Conservation (phyloP, 176 grass and related monocot genomes). For the Ensete glaucum region DNA sequence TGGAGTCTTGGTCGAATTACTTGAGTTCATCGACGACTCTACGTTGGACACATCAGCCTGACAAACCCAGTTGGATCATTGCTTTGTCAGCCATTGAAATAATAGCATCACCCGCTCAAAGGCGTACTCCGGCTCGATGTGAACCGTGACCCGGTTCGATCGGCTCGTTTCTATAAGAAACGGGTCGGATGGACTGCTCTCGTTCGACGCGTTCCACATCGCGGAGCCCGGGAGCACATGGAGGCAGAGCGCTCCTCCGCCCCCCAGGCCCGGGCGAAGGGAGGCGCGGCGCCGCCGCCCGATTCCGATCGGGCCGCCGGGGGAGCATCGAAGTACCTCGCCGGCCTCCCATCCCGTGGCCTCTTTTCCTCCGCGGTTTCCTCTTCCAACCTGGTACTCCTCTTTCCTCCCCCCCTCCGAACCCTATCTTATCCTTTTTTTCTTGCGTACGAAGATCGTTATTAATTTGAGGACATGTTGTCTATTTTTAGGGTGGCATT, state of each 20-base stretch:
- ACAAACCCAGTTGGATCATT: too few species aligned
- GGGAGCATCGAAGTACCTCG: slow-evolving; percentile 24
- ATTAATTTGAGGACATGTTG: neutral
- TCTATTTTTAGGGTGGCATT: slow-evolving; percentile 1
- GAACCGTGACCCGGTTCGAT: too few species aligned
- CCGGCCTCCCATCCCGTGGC: slow-evolving; percentile 28
- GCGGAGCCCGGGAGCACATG: neutral
- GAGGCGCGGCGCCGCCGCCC: neutral
- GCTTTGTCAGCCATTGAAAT: too few species aligned
- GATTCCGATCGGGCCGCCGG: neutral
- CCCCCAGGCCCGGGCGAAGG: neutral
- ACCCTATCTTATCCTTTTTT: neutral
- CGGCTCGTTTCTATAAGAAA: too few species aligned
- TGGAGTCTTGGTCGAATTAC: too few species aligned
- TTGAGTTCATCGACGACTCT: too few species aligned
- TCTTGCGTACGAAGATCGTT: neutral
- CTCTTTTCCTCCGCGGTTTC: slow-evolving; percentile 20
- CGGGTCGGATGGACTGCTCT: too few species aligned
- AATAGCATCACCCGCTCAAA: too few species aligned
- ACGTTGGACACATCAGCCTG: too few species aligned
- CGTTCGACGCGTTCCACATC: neutral
- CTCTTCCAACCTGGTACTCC: slow-evolving; percentile 29
- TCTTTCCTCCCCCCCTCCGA: neutral
- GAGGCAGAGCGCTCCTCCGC: neutral
- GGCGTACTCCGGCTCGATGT: too few species aligned